These are phyloP conservation scores for Taphrina sp. DNA, from an alignment of 1,139 yeast genomes.

Conservation along the genomic window DNA sequence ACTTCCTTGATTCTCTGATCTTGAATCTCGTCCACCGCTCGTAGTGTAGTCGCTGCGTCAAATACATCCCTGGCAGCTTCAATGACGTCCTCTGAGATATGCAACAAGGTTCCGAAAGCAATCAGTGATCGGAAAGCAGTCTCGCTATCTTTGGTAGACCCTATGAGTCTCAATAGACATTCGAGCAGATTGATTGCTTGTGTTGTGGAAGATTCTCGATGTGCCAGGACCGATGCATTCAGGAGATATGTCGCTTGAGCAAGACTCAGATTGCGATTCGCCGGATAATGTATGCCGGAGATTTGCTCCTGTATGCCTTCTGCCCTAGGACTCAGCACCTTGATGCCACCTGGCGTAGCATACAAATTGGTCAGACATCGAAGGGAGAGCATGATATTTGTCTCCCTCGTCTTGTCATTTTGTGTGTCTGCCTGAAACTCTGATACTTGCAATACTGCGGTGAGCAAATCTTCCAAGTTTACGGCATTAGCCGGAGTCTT, in stretches of 20 bases:
- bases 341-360: slow-evolving; percentile 4
- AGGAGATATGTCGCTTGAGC: slow-evolving; percentile 57
- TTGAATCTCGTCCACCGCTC: not conserved
- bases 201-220: slow-evolving; percentile 39
- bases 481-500: slow-evolving; percentile 45
- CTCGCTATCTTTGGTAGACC: slow-evolving; percentile 47
- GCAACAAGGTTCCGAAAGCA: slow-evolving; percentile 52
- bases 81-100: slow-evolving; percentile 23
- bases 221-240: slow-evolving; percentile 50
- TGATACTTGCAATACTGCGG: slow-evolving; percentile 3
- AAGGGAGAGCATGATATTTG: slow-evolving; percentile 38
- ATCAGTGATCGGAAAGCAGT: slow-evolving; percentile 57
- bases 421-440: not conserved
- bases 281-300: slow-evolving; percentile 4
- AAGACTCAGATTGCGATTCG: slow-evolving; percentile 40
- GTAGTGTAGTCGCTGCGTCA: slow-evolving; percentile 7
- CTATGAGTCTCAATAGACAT: slow-evolving; percentile 27
- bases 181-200: slow-evolving; percentile 24
- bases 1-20: not conserved
- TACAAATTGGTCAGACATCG: slow-evolving; percentile 38
- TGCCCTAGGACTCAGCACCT: not conserved
- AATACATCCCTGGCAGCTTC: slow-evolving; percentile 31
- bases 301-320: slow-evolving; percentile 5
- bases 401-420: slow-evolving; percentile 22
- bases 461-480: not conserved